Evolutionary conservation across 1,284 basidiomycete genomes (phyloP), one percentile per base, ranked within the genome.

Genomic region (Puccinia hordei): DNA sequence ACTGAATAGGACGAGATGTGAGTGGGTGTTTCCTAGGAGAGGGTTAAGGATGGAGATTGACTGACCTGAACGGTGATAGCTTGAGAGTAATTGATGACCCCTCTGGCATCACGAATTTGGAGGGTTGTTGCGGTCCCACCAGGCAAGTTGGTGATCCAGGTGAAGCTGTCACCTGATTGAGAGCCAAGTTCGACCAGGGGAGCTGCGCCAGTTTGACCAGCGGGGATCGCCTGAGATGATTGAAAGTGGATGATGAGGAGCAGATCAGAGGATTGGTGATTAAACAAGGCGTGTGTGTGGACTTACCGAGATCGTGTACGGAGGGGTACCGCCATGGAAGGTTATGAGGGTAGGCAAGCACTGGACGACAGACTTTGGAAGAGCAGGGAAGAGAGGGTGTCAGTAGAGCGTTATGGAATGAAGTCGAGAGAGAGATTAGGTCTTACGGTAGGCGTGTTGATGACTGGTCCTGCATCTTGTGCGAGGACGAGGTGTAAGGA

Each of bases 131-230:
- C 81, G 57, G 85, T 85, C 59, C 85, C 85, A 5, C 83, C 73
- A 61, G 83, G 73, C 59, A 85, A 44, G 83, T 85, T 83, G 81
- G 85, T 84, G 66, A 68, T 83, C 85, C 85, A 85, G 72, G 81
- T 83, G 81, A 82, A 84, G 57, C 65, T 66, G 68, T 82, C 82
- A 38, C 82, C 82, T 41, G 82, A 46, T 81, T 84, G 83, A 73
- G 81, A 33, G 44, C 84, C 82, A 30, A 85, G 80, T 22, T 73
- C 66, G 27, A 38, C 49, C 59, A 85, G 65, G 33, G 84, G 83
- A 35, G 82, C 73, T 27, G 84, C 84, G 33, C 82, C 78, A 33
- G 82, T 24, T 76, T 82, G 81, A n/a, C 82, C 82, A 41, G 77
- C 82, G 22, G 82, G 82, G 27, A 83, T 69, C 1, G 33, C 51